Evolutionary conservation across 2,329 filamentous ascomycete genomes (phyloP).

Genomic region (Colletotrichum tofieldiae): DNA sequence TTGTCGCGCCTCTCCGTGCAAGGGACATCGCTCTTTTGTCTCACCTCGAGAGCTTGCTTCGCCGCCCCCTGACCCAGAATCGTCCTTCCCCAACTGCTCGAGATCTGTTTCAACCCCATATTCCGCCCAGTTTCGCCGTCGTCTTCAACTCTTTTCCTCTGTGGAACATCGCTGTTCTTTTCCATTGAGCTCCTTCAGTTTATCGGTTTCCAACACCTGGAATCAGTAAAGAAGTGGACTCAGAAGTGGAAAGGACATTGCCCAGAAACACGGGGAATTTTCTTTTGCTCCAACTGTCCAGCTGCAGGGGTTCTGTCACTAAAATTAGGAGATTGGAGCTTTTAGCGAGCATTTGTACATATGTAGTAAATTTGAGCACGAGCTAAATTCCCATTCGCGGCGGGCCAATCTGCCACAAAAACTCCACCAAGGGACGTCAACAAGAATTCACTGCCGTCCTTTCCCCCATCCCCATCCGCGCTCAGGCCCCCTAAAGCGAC

Average conservation of each 20-base stretch:
- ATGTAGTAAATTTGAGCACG: slow-evolving; percentile 4
- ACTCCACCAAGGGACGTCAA: slow-evolving; percentile 31
- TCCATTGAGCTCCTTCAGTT: not conserved
- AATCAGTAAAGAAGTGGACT: slow-evolving; percentile 19
- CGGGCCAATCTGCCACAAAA: slow-evolving; percentile 23
- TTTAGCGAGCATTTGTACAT: not conserved
- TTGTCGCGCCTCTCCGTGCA: slow-evolving; percentile 2
- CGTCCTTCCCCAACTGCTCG: slow-evolving; percentile 19
- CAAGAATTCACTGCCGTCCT: slow-evolving; percentile 15
- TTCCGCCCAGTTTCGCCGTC: slow-evolving; percentile 11
- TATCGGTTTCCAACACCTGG: slow-evolving; percentile 1
- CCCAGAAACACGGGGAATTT: slow-evolving; percentile 24
- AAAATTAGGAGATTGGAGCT: slow-evolving; percentile 36
- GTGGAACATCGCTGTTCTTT: not conserved
- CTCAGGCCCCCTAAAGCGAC: slow-evolving; percentile 33
- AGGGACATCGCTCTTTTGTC: slow-evolving; percentile 20
- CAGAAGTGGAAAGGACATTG: slow-evolving; percentile 28
- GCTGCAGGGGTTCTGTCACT: slow-evolving; percentile 34
- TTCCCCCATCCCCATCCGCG: slow-evolving; percentile 32
- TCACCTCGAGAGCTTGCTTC: slow-evolving; percentile 6
- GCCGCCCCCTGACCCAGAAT: slow-evolving; percentile 23
- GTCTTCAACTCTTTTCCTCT: not conserved
- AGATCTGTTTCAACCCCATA: slow-evolving; percentile 31
- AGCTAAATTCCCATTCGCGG: slow-evolving; percentile 16
- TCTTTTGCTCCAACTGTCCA: not conserved